Base-by-base conservation (phyloP, 768 basidiomycete genomes). In the Trametes cingulata region DNA sequence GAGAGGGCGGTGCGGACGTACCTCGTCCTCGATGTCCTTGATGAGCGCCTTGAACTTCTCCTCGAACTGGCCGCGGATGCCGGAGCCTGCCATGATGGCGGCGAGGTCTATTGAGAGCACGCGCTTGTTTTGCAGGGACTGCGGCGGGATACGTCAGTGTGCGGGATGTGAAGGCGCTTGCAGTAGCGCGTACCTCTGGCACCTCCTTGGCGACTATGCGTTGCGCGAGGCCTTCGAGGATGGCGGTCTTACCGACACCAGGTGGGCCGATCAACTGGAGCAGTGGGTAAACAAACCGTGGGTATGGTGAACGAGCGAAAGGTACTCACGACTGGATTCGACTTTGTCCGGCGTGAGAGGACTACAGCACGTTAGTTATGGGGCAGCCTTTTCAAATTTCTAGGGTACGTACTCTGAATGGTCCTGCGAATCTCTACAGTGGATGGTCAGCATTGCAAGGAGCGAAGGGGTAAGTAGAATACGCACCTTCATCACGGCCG, bases 211-310 rank as follows among this genome's bases (percentile, higher is more conserved):
- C 83, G 0, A 95, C 85, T 52, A 96, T 94, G 22, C 94, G 79
- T 65, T 84, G 89, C 0, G 94, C 94, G 15, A 97, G 80, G 2
- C 94, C 94, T 74, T 95, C 94, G 13, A 95, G 71, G 52, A 96
- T 94, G 0, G 94, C 93, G 0, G 94, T 96, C 75, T 97, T 97
- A 0, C 94, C 94, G 13, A 95, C 92, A 58, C 94, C 94, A 2
- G 93, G 91, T 24, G 91, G 87, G 6, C 91, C 90, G 55, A 92
- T 90, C 46, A 91, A 80, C 88, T 90, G 59, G 9, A 41, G 20
- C 52, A 45, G 25, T 12, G 6, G 17, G 35, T 41, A 13, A 33
- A 29, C 7, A 14, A 2, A 10, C 2, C 22, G 20, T 3, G 19
- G 12, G 0, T 2, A 9, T 15, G 52, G 54, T 46, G 3, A 13